These are phyloP conservation scores for Elsinoe australis DNA, from an alignment of 2,329 filamentous ascomycete genomes.

Conservation along the genomic window DNA sequence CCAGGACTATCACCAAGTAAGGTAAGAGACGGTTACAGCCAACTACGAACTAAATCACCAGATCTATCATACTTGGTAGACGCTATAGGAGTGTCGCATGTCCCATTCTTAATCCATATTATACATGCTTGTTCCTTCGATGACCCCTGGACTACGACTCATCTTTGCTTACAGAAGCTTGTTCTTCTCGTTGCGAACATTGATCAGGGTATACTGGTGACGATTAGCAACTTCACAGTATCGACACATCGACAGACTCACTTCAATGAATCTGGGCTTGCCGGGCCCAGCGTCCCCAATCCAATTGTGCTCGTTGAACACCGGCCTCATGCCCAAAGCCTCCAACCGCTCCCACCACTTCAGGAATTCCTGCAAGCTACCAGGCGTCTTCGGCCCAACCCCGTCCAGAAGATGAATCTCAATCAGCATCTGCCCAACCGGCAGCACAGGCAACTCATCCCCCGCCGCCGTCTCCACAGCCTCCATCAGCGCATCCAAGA, in stretches of 20 bases:
- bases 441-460: not conserved
- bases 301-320: slow-evolving; percentile 24
- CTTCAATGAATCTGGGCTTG: not conserved
- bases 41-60: no score
- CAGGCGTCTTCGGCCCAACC: not conserved
- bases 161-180: not conserved
- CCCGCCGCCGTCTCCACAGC: not conserved
- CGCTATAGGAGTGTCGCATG: no score
- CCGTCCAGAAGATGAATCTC: slow-evolving; percentile 4
- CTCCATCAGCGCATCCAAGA: slow-evolving; percentile 5
- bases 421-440: slow-evolving; percentile 8
- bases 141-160: no score
- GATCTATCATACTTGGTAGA: no score
- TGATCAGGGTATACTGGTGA: not conserved
- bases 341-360: slow-evolving; percentile 13
- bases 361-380: not conserved
- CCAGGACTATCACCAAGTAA: no score
- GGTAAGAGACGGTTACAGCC: no score
- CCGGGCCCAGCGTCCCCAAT: not conserved
- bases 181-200: not conserved
- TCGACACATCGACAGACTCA: not conserved
- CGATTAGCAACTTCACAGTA: not conserved
- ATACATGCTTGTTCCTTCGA: not conserved
- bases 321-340: slow-evolving; percentile 4
- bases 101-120: no score